Evolutionary conservation across 305 asterid genomes (phyloP).

Genomic region (Fraxinus angustifolia): DNA sequence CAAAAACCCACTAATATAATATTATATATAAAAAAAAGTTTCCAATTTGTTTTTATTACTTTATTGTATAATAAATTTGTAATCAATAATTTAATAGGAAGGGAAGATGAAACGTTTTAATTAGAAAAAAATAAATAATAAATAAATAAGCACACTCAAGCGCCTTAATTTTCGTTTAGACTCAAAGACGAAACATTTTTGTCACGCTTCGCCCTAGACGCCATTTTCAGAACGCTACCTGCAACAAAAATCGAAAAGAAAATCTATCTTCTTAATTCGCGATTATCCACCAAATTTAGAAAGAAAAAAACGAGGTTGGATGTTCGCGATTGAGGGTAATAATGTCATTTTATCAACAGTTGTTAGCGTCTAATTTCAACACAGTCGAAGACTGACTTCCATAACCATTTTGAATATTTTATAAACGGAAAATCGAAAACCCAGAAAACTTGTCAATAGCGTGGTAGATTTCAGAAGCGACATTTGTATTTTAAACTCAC

Average conservation of each 20-base stretch:
- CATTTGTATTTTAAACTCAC: constrained; percentile 36
- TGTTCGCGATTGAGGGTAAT: background rate
- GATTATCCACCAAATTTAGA: background rate
- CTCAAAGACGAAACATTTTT: no score
- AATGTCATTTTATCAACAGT: background rate
- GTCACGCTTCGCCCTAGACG: no score
- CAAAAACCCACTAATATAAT: background rate
- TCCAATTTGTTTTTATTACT: background rate
- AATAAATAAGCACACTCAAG: background rate
- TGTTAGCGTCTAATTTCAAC: background rate
- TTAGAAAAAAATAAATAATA: background rate
- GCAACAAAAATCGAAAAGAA: background rate
- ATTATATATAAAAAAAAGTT: no score
- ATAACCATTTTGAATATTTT: background rate
- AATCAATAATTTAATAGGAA: no score
- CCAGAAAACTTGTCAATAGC: constrained; percentile 25
- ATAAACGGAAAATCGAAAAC: background rate
- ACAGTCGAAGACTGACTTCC: background rate
- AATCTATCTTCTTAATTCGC: background rate
- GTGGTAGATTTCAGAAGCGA: constrained; percentile 49
- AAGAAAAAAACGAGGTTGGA: background rate
- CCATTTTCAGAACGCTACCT: background rate
- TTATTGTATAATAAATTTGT: background rate
- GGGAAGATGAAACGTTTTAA: background rate
- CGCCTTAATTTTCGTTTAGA: background rate